Evolutionary conservation across 1,284 basidiomycete species (phyloP).

Genomic region (Pulveroboletus sp.): DNA sequence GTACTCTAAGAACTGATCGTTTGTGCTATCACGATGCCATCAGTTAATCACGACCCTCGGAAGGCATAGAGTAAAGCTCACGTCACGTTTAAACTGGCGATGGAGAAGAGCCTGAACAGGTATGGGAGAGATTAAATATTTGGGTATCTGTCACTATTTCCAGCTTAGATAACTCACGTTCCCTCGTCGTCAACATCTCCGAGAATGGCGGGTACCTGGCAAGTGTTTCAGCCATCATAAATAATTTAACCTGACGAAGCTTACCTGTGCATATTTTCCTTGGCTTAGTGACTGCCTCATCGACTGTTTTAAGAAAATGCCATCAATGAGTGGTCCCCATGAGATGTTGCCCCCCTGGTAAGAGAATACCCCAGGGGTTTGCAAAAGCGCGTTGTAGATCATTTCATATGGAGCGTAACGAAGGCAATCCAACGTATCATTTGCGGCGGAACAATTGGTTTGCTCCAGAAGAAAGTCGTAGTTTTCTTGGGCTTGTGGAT

Average conservation of each 20-base stretch:
- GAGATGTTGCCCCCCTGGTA: constrained; percentile 16
- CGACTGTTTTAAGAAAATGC: constrained; percentile 14
- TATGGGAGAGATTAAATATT: neutral
- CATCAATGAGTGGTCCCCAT: constrained; percentile 17
- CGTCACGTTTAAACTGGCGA: constrained; percentile 19
- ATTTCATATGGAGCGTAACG: constrained; percentile 34
- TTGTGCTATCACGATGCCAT: constrained; percentile 11
- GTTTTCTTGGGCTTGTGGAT: constrained; percentile 35
- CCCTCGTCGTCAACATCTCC: constrained; percentile 36
- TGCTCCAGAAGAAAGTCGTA: constrained; percentile 36
- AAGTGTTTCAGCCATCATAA: neutral
- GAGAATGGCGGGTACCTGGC: constrained; percentile 31
- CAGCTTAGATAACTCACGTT: constrained; percentile 23
- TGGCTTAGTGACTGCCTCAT: constrained; percentile 8
- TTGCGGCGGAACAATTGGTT: constrained; percentile 34
- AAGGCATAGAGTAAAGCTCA: neutral
- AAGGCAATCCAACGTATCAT: constrained; percentile 45
- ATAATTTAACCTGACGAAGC: neutral
- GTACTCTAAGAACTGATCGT: constrained; percentile 20
- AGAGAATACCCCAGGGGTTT: constrained; percentile 15
- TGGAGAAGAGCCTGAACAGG: constrained; percentile 15
- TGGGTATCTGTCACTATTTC: neutral
- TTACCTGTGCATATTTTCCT: constrained; percentile 20
- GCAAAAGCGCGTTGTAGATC: constrained; percentile 8
- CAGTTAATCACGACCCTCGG: neutral